phyloP scores from a whole-genome alignment of 2,329 filamentous ascomycete species.

The Stromatinia cepivora region DNA sequence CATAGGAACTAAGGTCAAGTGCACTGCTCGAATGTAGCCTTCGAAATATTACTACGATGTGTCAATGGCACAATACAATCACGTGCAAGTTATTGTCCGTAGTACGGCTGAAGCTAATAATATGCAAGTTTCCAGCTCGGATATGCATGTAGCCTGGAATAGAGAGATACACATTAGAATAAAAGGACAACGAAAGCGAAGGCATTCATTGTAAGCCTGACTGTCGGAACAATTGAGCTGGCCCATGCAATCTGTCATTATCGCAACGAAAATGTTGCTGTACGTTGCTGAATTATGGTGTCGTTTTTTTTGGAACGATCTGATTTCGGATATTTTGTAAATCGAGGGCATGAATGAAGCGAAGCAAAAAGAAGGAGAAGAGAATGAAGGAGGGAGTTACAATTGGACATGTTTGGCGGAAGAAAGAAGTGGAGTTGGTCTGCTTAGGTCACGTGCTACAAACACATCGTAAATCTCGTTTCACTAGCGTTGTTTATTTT shows the following conservation, averaged over 20 bases:
- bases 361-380: constrained; percentile 15
- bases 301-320: background rate
- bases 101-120: constrained; percentile 2
- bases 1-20: background rate
- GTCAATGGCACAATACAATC: background rate
- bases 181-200: background rate
- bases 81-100: background rate
- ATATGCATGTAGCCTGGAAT: constrained; percentile 16
- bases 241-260: background rate
- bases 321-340: background rate
- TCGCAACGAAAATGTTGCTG: constrained; percentile 3
- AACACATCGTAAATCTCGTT: constrained; percentile 4
- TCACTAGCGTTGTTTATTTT: constrained; percentile 15
- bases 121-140: constrained; percentile 19
- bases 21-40: background rate
- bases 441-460: background rate
- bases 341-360: background rate
- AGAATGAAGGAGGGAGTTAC: background rate
- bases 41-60: background rate
- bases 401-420: constrained; percentile 15
- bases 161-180: background rate
- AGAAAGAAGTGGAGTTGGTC: background rate
- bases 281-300: background rate
- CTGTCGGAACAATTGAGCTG: background rate
- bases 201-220: background rate